phyloP scores from a whole-genome alignment of 495 filamentous ascomycete genomes.

The Aspergillus taichungensis region DNA sequence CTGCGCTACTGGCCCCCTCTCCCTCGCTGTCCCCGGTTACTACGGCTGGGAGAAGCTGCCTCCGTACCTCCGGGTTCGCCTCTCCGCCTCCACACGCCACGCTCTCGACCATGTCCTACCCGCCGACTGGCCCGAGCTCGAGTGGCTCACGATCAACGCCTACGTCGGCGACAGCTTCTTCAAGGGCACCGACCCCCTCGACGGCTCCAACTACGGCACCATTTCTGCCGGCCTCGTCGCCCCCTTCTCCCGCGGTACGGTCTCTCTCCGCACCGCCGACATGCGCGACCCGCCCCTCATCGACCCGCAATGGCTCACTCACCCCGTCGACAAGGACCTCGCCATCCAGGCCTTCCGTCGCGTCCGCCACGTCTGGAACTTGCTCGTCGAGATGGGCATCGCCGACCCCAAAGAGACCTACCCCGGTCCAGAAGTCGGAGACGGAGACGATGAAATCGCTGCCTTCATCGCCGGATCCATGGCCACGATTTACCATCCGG shows the following conservation, averaged over 20 bases:
- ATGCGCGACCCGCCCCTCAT: slow-evolving; percentile 37
- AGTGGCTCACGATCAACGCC: slow-evolving; percentile 27
- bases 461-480: slow-evolving; percentile 29
- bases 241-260: slow-evolving; percentile 43
- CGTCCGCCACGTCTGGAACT: slow-evolving; percentile 21
- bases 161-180: slow-evolving; percentile 21
- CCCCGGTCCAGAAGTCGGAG: slow-evolving; percentile 33
- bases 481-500: slow-evolving; percentile 41
- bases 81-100: slow-evolving; percentile 4
- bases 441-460: slow-evolving; percentile 38
- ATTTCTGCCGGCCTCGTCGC: slow-evolving; percentile 33
- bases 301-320: slow-evolving; percentile 37
- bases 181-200: slow-evolving; percentile 12
- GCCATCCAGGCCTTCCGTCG: slow-evolving; percentile 38
- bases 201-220: slow-evolving; percentile 37
- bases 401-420: slow-evolving; percentile 24
- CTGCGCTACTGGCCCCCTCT: slow-evolving; percentile 9
- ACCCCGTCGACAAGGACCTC: slow-evolving; percentile 36
- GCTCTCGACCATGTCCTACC: slow-evolving; percentile 26
- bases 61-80: slow-evolving; percentile 10
- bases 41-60: slow-evolving; percentile 41
- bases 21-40: slow-evolving; percentile 12
- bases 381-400: slow-evolving; percentile 13
- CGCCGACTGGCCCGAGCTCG: slow-evolving; percentile 49
- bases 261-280: slow-evolving; percentile 33